Evolutionary conservation across 306 rosid species (phyloP).

Genomic region (Benincasa hispida): DNA sequence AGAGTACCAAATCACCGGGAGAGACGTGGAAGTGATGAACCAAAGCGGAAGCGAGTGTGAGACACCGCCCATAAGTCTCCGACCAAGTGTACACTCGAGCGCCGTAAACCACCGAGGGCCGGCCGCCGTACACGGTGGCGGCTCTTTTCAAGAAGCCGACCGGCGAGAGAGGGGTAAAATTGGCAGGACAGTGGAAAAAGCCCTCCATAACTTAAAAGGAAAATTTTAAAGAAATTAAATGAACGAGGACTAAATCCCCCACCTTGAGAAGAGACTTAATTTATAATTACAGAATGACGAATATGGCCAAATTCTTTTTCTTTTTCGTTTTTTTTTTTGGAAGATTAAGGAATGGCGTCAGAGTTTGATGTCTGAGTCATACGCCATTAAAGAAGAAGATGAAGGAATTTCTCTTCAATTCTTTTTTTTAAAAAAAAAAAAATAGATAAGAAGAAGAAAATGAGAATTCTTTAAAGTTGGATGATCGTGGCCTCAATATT

Average conservation of each 20-base stretch:
- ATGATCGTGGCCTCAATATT: not conserved
- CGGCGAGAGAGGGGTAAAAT: constrained; percentile 40
- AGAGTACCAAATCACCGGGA: constrained; percentile 31
- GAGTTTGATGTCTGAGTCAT: not conserved
- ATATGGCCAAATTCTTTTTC: not conserved
- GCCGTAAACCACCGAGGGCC: constrained; percentile 30
- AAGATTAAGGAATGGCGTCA: not conserved
- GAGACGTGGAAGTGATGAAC: constrained; percentile 36
- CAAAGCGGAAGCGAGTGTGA: constrained; percentile 48
- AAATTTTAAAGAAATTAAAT: not conserved
- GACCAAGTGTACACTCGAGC: constrained; percentile 33
- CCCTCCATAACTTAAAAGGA: not conserved
- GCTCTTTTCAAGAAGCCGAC: constrained; percentile 45
- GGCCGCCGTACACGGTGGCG: constrained; percentile 24
- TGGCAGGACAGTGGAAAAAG: constrained; percentile 19
- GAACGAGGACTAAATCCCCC: not conserved
- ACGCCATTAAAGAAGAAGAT: not conserved
- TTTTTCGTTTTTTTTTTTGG: not conserved
- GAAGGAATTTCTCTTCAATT: not conserved
- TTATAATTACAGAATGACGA: not conserved
- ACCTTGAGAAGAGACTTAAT: not conserved
- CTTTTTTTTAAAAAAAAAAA: too few relatives aligned
- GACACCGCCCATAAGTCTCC: constrained; percentile 44
- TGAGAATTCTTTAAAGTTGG: not conserved
- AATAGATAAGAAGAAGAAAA: too few relatives aligned